Conservation (phyloP, 768 basidiomycete species). For the Clitopilus passeckerianus region DNA sequence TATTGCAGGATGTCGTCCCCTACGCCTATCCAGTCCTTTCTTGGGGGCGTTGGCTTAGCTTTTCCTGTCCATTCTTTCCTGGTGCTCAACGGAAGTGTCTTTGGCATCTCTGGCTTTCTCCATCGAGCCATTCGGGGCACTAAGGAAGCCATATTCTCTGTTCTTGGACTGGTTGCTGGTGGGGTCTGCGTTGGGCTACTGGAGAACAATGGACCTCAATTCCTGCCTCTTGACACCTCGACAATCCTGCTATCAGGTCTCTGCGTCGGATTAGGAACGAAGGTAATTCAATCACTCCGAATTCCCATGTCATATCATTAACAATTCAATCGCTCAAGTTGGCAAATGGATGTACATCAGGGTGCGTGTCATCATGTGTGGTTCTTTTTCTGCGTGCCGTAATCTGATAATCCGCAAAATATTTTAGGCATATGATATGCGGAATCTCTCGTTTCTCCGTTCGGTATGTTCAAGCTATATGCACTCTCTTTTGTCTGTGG, state of each 20-base stretch:
- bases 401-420: slow-evolving; percentile 1
- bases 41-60: slow-evolving; percentile 51
- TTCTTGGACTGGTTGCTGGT: slow-evolving; percentile 43
- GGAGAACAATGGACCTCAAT: slow-evolving; percentile 28
- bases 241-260: slow-evolving; percentile 42
- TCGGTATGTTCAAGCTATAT: slow-evolving; percentile 29
- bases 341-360: slow-evolving; percentile 62
- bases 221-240: slow-evolving; percentile 18
- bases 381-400: not conserved
- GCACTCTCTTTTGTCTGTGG: slow-evolving; percentile 6
- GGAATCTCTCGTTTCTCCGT: slow-evolving; percentile 52
- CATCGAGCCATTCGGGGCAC: slow-evolving; percentile 43
- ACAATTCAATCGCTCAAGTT: slow-evolving; percentile 26
- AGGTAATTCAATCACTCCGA: slow-evolving; percentile 25
- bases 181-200: slow-evolving; percentile 38
- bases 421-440: slow-evolving; percentile 55
- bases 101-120: slow-evolving; percentile 60
- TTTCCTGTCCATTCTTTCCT: slow-evolving; percentile 48
- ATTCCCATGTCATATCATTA: not conserved
- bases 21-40: slow-evolving; percentile 45
- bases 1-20: slow-evolving; percentile 29
- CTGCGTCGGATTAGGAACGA: slow-evolving; percentile 54
- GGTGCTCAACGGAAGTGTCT: slow-evolving; percentile 48
- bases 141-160: slow-evolving; percentile 34
- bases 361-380: slow-evolving; percentile 29